A percentile compares a stretch with the other conserved stretches of the same genome.
Evolutionary conservation across 768 basidiomycete genomes (phyloP).

Genomic region (Phanerodontia chrysosporium): DNA sequence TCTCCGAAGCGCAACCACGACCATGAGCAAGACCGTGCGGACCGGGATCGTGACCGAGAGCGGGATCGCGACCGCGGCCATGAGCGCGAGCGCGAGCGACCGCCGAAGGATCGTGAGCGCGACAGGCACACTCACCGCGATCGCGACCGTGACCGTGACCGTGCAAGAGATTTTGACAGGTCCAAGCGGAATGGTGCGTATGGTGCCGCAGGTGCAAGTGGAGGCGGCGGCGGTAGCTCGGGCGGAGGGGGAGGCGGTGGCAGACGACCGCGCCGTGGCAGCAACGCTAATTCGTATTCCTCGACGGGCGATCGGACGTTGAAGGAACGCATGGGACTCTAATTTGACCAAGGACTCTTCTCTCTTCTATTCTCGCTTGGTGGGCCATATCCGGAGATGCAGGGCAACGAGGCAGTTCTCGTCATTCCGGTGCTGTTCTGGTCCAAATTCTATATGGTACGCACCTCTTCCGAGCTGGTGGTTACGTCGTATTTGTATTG

Average conservation of each 20-base stretch:
- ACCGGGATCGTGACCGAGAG: conserved; percentile 29
- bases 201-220: conserved; percentile 21
- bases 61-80: conserved; percentile 37
- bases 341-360: conserved; percentile 20
- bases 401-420: neutral
- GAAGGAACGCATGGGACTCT: conserved; percentile 80
- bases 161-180: conserved; percentile 33
- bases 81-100: conserved; percentile 32
- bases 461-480: conserved; percentile 14
- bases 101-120: conserved; percentile 30
- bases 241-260: conserved; percentile 25
- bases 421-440: conserved; percentile 3
- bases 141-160: conserved; percentile 30
- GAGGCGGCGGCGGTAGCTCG: conserved; percentile 31
- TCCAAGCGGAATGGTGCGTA: conserved; percentile 41
- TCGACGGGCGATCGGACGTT: conserved; percentile 68
- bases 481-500: conserved; percentile 12
- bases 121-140: conserved; percentile 34
- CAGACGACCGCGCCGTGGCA: conserved; percentile 33
- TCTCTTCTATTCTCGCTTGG: conserved; percentile 11
- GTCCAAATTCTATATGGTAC: conserved; percentile 26
- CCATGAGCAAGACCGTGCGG: conserved; percentile 30
- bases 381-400: neutral
- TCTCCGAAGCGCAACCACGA: conserved; percentile 31
- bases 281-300: conserved; percentile 26